Evolutionary conservation across 257 asterid species (phyloP).

Genomic region (Penstemon davidsonii): DNA sequence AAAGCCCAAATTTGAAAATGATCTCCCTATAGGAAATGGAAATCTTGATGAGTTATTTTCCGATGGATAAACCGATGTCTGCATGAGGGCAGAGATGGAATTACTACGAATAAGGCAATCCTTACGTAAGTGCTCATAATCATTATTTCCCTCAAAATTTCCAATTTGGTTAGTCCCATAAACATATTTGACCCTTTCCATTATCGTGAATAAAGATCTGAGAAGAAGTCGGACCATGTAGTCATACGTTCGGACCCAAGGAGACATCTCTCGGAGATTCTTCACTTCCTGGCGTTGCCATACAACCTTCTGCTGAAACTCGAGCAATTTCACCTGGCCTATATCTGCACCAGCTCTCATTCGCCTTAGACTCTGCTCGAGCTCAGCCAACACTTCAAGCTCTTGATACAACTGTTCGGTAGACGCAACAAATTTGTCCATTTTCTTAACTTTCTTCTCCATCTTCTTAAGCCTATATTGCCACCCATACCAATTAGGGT

Average conservation of each 20-base stretch:
- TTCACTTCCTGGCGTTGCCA: slow-evolving; percentile 89
- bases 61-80: slow-evolving; percentile 41
- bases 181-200: slow-evolving; percentile 58
- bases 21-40: slow-evolving; percentile 56
- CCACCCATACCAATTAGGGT: slow-evolving; percentile 55
- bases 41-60: slow-evolving; percentile 40
- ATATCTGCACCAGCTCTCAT: slow-evolving; percentile 52
- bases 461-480: slow-evolving; percentile 67
- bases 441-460: slow-evolving; percentile 84
- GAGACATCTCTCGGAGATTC: slow-evolving; percentile 79
- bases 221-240: slow-evolving; percentile 61
- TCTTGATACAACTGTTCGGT: slow-evolving; percentile 75
- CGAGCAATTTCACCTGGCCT: slow-evolving; percentile 57
- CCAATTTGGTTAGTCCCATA: slow-evolving; percentile 35
- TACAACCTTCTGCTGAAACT: slow-evolving; percentile 76
- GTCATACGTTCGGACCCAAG: slow-evolving; percentile 75
- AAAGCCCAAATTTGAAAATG: slow-evolving; percentile 67
- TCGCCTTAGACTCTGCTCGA: slow-evolving; percentile 71
- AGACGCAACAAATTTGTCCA: slow-evolving; percentile 77
- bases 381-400: slow-evolving; percentile 73
- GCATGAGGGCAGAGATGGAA: slow-evolving; percentile 50
- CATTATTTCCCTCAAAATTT: slow-evolving; percentile 32
- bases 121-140: slow-evolving; percentile 24
- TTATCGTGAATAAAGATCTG: slow-evolving; percentile 61
- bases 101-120: slow-evolving; percentile 50